A percentile compares a stretch with the other conserved stretches of the same genome.
Evolutionary conservation across 140 eudicot genomes (phyloP).

Genomic region (Cichorium intybus): DNA sequence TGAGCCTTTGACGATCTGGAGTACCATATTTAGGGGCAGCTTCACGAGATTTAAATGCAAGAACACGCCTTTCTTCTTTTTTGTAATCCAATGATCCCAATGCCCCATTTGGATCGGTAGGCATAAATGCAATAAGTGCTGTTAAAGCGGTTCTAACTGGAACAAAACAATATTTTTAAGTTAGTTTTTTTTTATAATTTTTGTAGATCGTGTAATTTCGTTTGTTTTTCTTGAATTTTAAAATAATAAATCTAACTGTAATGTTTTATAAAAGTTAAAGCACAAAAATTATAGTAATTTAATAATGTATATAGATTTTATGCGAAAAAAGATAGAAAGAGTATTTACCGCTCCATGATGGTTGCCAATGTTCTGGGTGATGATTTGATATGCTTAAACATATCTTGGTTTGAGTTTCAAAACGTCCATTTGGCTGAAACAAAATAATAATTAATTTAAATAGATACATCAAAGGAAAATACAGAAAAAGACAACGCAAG

Average conservation of each 20-base stretch:
- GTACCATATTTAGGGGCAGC: constrained; percentile 77
- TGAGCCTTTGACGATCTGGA: constrained; percentile 88
- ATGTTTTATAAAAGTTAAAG: not conserved
- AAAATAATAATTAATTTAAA: constrained; percentile 1
- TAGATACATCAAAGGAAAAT: too few relatives aligned
- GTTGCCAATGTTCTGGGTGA: constrained; percentile 99
- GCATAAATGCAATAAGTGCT: constrained; percentile 95
- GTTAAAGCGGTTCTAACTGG: constrained; percentile 96
- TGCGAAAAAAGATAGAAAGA: not conserved
- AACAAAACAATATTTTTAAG: constrained; percentile 16
- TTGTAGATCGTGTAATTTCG: too few relatives aligned
- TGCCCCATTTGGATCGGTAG: constrained; percentile 95
- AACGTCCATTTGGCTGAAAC: constrained; percentile 92
- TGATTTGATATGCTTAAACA: constrained; percentile 98
- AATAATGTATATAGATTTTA: too few relatives aligned
- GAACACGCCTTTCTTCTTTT: constrained; percentile 85
- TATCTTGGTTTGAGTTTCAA: constrained; percentile 97
- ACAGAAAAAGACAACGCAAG: too few relatives aligned
- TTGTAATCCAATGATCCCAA: constrained; percentile 85
- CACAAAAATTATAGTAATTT: too few relatives aligned
- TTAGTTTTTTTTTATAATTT: too few relatives aligned
- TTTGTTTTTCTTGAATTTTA: too few relatives aligned
- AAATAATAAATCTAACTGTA: too few relatives aligned
- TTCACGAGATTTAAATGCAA: constrained; percentile 83
- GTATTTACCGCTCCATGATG: constrained; percentile 90